Percentiles rank a stretch among this genome's conserved stretches.
Evolutionary conservation across 768 basidiomycete species (phyloP).

Genomic region (Suillus cothurnatus): DNA sequence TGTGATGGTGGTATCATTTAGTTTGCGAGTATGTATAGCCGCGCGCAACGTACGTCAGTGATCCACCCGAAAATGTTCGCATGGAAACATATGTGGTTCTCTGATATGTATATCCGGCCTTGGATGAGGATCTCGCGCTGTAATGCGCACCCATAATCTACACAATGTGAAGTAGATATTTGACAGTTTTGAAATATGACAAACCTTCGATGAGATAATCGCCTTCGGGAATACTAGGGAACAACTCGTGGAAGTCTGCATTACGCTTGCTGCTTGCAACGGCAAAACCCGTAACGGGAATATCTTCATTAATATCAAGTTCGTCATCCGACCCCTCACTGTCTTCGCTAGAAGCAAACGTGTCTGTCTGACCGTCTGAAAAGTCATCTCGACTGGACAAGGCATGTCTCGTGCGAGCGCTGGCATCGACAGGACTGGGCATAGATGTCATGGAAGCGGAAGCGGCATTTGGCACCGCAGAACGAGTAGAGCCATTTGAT

Average conservation of each 20-base stretch:
- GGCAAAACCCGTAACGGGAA: slow-evolving; percentile 94
- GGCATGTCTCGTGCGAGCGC: slow-evolving; percentile 19
- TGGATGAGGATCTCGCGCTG: slow-evolving; percentile 97
- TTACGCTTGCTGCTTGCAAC: slow-evolving; percentile 95
- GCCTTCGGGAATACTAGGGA: slow-evolving; percentile 86
- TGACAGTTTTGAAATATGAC: not conserved
- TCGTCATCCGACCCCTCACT: slow-evolving; percentile 38
- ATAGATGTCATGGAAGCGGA: slow-evolving; percentile 17
- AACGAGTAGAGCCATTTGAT: slow-evolving; percentile 10
- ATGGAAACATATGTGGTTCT: slow-evolving; percentile 99
- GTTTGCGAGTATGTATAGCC: slow-evolving; percentile 5
- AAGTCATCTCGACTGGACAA: slow-evolving; percentile 25
- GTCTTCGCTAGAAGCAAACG: slow-evolving; percentile 27
- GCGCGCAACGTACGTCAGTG: slow-evolving; percentile 72
- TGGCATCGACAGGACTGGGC: slow-evolving; percentile 10
- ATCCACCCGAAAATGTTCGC: slow-evolving; percentile 99
- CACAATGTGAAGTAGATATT: not conserved
- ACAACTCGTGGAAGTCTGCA: slow-evolving; percentile 94
- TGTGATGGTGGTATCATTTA: slow-evolving; percentile 33
- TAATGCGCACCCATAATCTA: slow-evolving; percentile 97
- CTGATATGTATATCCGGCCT: slow-evolving; percentile 94
- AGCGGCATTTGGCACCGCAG: slow-evolving; percentile 6
- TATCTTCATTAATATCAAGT: slow-evolving; percentile 49
- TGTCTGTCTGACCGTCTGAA: slow-evolving; percentile 31
- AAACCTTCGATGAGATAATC: slow-evolving; percentile 97